phyloP scores from a whole-genome alignment of 2,329 filamentous ascomycete genomes.

The Paecilomyces niveus region DNA sequence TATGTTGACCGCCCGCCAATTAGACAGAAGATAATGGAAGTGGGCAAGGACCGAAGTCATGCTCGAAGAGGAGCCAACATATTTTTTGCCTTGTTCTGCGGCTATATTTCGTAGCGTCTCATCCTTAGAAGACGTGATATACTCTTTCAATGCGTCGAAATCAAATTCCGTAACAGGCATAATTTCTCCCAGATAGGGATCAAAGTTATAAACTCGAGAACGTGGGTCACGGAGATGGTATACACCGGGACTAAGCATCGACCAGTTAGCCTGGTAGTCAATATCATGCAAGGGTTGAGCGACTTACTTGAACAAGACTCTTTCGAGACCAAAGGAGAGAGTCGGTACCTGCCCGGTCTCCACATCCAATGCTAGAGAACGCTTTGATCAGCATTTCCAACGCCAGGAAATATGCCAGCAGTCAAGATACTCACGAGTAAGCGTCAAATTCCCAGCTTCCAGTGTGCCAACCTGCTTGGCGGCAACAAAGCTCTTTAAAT shows the following conservation, averaged over 20 bases:
- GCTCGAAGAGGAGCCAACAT: slow-evolving; percentile 91
- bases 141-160: slow-evolving; percentile 75
- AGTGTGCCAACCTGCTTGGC: slow-evolving; percentile 11
- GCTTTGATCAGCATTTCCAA: background rate
- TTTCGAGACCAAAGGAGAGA: slow-evolving; percentile 68
- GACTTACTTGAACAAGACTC: slow-evolving; percentile 80
- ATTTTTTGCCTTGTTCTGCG: slow-evolving; percentile 62
- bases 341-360: slow-evolving; percentile 51
- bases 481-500: background rate
- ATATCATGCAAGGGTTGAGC: background rate
- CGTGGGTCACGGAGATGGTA: slow-evolving; percentile 85
- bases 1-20: slow-evolving; percentile 68
- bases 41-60: slow-evolving; percentile 85
- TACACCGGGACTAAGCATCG: slow-evolving; percentile 58
- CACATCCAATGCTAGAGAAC: slow-evolving; percentile 25
- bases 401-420: background rate
- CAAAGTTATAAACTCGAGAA: slow-evolving; percentile 89
- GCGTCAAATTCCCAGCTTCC: slow-evolving; percentile 1
- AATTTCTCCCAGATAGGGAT: slow-evolving; percentile 85
- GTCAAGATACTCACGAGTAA: slow-evolving; percentile 14
- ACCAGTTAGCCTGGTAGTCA: slow-evolving; percentile 2
- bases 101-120: slow-evolving; percentile 62
- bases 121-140: slow-evolving; percentile 89
- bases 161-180: slow-evolving; percentile 94
- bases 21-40: slow-evolving; percentile 85